phyloP scores from a whole-genome alignment of 2,329 filamentous ascomycete genomes.

The Amauroascus niger region DNA sequence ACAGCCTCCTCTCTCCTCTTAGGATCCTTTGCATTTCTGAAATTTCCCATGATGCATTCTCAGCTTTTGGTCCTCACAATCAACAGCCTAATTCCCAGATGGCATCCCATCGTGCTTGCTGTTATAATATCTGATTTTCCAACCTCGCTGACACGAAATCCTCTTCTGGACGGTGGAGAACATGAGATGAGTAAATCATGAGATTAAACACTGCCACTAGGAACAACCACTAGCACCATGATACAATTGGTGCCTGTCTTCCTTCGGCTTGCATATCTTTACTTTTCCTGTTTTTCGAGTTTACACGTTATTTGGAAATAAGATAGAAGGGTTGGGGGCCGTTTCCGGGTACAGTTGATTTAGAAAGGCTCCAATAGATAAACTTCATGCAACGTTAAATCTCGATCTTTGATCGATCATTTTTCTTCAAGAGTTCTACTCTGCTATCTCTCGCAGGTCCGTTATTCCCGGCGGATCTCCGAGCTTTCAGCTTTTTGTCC shows the following conservation, averaged over 20 bases:
- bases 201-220: too few species aligned
- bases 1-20: neutral
- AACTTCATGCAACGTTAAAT: neutral
- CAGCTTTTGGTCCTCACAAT: neutral
- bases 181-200: neutral
- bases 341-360: neutral
- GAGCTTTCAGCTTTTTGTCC: neutral
- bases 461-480: neutral
- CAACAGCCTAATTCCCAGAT: neutral
- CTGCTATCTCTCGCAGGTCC: too few species aligned
- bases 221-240: neutral
- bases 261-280: neutral
- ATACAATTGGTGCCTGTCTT: too few species aligned
- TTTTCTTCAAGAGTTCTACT: too few species aligned
- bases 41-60: neutral
- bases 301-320: neutral
- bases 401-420: too few species aligned
- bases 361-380: neutral
- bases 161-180: neutral
- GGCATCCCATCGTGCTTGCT: neutral
- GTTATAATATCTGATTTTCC: neutral
- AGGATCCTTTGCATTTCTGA: neutral
- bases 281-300: neutral
- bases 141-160: too few species aligned
- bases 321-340: neutral